Evolutionary conservation across 1,284 basidiomycete species (phyloP).

Genomic region (Cryptococcus sp.): DNA sequence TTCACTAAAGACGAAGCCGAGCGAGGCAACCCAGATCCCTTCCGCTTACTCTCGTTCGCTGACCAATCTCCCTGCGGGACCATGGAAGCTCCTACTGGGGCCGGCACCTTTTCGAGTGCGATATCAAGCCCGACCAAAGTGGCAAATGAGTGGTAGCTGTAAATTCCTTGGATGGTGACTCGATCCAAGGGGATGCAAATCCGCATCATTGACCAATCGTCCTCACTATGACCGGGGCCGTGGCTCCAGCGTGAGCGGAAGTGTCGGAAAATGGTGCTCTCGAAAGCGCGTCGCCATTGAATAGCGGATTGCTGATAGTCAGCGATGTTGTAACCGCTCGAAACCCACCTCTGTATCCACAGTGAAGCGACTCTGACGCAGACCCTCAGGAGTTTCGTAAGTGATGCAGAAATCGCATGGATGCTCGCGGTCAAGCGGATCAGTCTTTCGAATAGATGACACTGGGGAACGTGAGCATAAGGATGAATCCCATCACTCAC

Average conservation of each 20-base stretch:
- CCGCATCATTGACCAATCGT: slow-evolving; percentile 58
- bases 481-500: slow-evolving; percentile 51
- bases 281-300: slow-evolving; percentile 64
- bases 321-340: neutral
- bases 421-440: slow-evolving; percentile 56
- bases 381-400: slow-evolving; percentile 45
- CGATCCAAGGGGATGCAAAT: slow-evolving; percentile 62
- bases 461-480: slow-evolving; percentile 19
- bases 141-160: slow-evolving; percentile 52
- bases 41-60: neutral
- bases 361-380: slow-evolving; percentile 54
- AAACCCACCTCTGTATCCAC: slow-evolving; percentile 60
- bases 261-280: slow-evolving; percentile 52
- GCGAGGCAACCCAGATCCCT: neutral
- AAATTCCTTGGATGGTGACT: slow-evolving; percentile 48
- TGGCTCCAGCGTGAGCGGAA: slow-evolving; percentile 33
- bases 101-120: slow-evolving; percentile 13
- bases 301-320: slow-evolving; percentile 55
- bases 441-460: slow-evolving; percentile 51
- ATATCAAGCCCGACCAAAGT: slow-evolving; percentile 45
- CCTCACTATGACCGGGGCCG: slow-evolving; percentile 21
- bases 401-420: slow-evolving; percentile 56
- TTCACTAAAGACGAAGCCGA: neutral
- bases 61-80: slow-evolving; percentile 4
- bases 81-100: slow-evolving; percentile 1